Base-by-base conservation (phyloP, 306 rosid species). In the Castanospermum australe region DNA sequence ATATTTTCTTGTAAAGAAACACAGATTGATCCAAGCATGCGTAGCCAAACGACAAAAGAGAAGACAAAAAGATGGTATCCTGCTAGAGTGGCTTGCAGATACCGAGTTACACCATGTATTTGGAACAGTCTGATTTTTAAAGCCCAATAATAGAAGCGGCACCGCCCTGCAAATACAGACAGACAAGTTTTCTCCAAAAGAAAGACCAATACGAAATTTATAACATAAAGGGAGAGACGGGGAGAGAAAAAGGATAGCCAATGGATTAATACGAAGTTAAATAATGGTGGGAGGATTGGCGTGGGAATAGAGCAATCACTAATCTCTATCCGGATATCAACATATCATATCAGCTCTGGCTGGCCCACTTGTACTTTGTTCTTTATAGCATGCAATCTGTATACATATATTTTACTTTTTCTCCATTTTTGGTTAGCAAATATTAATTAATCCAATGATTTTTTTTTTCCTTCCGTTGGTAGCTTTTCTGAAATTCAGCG, bases 261-360 rank as follows among this genome's bases (percentile, higher is more conserved):
- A 55, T 35, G 77, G 66, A 52, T 36, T 35, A 13, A 7, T 20
- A 50, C 15, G 67, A 81, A 71, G 48, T 38, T 63, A 78, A 62
- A 59, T 64, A 71, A 61, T 48, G 74, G 67, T 75, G 80, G 13
- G 30, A 69, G 47, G 32, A 59, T 64, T 50, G 54, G 25, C 50
- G 67, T 51, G 71, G 11, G 24, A 76, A 72, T 67, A 83, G 60
- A 73, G 81, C 78, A 80, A 41, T 48, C 2, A 78, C 73, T 71
- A 75, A 89, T 79, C 72, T 55, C 83, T 91, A 88, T 84, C 92
- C 90, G 73, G 48, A 67, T n/a, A n/a, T 82, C 61, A 35, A 32
- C 35, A 24, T 61, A 56, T 66, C 80, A 22, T 39, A 68, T 18
- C 8, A 39, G 59, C 59, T 67, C 42, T 45, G 54, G 63, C n/a